Evolutionary conservation across 2,329 filamentous ascomycete genomes (phyloP).

Genomic region (Hysterium pulicare): DNA sequence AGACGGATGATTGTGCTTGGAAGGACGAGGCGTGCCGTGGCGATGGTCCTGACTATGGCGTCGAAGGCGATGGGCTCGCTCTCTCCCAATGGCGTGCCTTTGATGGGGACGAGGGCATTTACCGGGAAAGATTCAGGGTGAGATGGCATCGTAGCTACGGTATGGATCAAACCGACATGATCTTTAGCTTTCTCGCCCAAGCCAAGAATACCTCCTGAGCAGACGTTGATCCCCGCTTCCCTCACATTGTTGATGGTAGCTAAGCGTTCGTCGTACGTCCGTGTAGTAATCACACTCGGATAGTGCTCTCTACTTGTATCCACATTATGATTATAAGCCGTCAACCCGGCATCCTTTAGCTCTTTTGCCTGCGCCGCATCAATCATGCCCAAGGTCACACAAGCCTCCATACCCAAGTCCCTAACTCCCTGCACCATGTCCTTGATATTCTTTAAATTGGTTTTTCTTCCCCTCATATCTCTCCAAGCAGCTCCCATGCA

Average conservation of each 20-base stretch:
- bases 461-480: constrained; percentile 89
- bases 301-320: constrained; percentile 90
- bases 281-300: constrained; percentile 78
- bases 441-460: constrained; percentile 76
- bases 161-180: constrained; percentile 78
- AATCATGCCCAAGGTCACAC: constrained; percentile 93
- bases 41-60: constrained; percentile 75
- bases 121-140: constrained; percentile 92
- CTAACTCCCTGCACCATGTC: constrained; percentile 81
- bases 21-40: constrained; percentile 78
- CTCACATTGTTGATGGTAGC: constrained; percentile 76
- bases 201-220: constrained; percentile 83
- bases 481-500: constrained; percentile 95
- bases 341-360: constrained; percentile 78
- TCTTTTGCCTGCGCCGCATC: constrained; percentile 75
- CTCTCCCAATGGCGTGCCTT: constrained; percentile 80
- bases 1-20: constrained; percentile 82
- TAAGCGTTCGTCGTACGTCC: constrained; percentile 82
- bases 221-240: constrained; percentile 84
- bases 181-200: constrained; percentile 76
- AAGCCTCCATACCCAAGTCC: constrained; percentile 81
- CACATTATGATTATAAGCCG: constrained; percentile 92
- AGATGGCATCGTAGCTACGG: constrained; percentile 72
- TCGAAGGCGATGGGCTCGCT: constrained; percentile 70
- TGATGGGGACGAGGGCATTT: constrained; percentile 86